phyloP scores from a whole-genome alignment of 2,329 filamentous ascomycete genomes.

The Penicillium aurantiogriseum region DNA sequence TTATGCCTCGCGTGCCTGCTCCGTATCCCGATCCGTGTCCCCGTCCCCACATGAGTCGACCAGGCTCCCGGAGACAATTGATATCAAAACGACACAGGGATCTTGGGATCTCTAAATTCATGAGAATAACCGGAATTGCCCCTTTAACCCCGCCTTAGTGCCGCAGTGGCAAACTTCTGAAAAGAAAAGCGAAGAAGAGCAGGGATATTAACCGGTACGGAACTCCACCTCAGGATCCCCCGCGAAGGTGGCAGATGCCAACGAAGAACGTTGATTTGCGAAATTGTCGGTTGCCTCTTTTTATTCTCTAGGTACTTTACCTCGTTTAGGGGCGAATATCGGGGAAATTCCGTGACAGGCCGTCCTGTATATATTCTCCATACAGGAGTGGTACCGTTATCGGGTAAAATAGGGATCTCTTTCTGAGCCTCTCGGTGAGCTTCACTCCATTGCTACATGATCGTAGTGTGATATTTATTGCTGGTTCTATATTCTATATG shows the following conservation, averaged over 20 bases:
- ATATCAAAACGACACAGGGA: neutral
- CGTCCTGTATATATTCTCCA: neutral
- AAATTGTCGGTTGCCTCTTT: neutral
- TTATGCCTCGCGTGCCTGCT: neutral
- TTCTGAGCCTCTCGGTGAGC: slow-evolving; percentile 17
- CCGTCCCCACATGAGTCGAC: neutral
- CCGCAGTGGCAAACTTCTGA: neutral
- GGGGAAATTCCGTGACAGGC: slow-evolving; percentile 8
- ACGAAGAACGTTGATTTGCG: slow-evolving; percentile 1
- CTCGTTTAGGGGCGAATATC: slow-evolving; percentile 1
- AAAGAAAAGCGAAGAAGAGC: neutral
- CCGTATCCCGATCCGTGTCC: neutral
- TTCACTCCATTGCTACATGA: neutral
- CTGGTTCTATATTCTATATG: neutral
- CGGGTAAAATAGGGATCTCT: slow-evolving; percentile 24
- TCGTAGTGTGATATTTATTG: neutral
- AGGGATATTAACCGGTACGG: slow-evolving; percentile 6
- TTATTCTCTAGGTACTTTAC: neutral
- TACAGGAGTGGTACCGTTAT: slow-evolving; percentile 11
- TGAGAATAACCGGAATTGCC: neutral
- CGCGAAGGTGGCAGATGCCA: neutral
- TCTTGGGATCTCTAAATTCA: neutral
- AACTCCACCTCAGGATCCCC: neutral
- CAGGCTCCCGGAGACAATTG: neutral
- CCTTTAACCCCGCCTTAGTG: neutral